Percentiles rank a stretch among this genome's conserved stretches.
phyloP scores from a whole-genome alignment of 805 yeast species.

The Candida palmyrensis region DNA sequence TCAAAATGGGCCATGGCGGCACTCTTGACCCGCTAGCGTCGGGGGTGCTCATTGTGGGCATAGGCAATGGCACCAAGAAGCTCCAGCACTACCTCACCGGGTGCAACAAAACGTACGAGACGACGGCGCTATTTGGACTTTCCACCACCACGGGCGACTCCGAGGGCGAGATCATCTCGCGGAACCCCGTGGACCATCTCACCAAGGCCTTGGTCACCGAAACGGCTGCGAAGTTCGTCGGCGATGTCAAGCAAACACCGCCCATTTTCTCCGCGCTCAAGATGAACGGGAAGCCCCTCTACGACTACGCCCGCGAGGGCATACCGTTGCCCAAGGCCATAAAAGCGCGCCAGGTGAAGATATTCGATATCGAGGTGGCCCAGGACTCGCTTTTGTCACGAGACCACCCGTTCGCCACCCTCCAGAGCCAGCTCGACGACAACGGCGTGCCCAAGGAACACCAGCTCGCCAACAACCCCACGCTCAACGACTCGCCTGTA shows the following conservation, averaged over 20 bases:
- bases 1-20: constrained; percentile 98
- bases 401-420: constrained; percentile 48
- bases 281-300: constrained; percentile 89
- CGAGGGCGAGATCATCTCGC: constrained; percentile 75
- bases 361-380: constrained; percentile 49
- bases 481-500: constrained; percentile 58
- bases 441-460: constrained; percentile 44
- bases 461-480: constrained; percentile 43
- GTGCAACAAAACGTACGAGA: constrained; percentile 74
- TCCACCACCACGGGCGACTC: constrained; percentile 92
- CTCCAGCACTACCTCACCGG: constrained; percentile 67
- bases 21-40: constrained; percentile 93
- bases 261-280: constrained; percentile 93
- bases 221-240: constrained; percentile 64
- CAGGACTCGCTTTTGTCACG: constrained; percentile 47
- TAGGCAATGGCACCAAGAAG: constrained; percentile 87
- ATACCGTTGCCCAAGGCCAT: constrained; percentile 81
- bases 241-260: constrained; percentile 82
- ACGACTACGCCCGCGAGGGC: constrained; percentile 91
- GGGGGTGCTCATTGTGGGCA: constrained; percentile 89
- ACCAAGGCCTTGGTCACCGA: constrained; percentile 45
- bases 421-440: constrained; percentile 42
- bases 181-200: constrained; percentile 52
- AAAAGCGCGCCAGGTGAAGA: constrained; percentile 64
- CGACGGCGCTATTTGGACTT: constrained; percentile 82